Evolutionary conservation across 345 rosid species (phyloP), one percentile per base, ranked within the genome.

Genomic region (Zanthoxylum bungeanum): DNA sequence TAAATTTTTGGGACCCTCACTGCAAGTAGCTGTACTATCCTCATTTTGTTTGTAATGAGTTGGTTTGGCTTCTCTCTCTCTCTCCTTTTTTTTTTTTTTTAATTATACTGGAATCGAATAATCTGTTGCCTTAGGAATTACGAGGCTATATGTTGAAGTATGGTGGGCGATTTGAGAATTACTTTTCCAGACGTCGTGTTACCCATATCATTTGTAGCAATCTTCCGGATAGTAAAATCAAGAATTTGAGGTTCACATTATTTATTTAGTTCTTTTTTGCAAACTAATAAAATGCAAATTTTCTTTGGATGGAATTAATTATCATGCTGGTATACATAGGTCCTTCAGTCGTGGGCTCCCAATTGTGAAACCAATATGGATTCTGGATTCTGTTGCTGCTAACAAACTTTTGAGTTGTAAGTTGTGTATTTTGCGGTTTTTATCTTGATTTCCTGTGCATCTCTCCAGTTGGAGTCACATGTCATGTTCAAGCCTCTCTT

Each of bases 161-260:
- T 60, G 98, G 97, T 57, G 97, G 97, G 46, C 79, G 91, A 68
- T 87, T 85, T 58, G 91, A 87, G 86, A 93, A 91, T 72, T 91
- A 93, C 79, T 93, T 93, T 74, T 89, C 96, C 0, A 93, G 94
- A 79, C 91, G 76, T 73, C 75, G 79, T 39, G 97, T 91, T 37
- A 87, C 97, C 0, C 98, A 93, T 79, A 93, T 93, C 31, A 88
- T 93, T 52, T 93, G 98, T 71, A 90, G 94, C 83, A 93, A 90
- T 70, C 97, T 93, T 75, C 91, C 96, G 14, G 87, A 88, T 71
- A 83, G 91, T 73, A 93, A 93, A 88, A 80, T 87, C 69, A 91
- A 90, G 83, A 94, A 94, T 81, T 72, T 90, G 71, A 88, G 97
- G 98, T 94, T 62, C 33, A 12, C 31, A 57, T 28, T 69, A 17